These are phyloP conservation scores for Heliamphora exappendiculata DNA, from an alignment of 148 eudicot species.

Conservation along the genomic window DNA sequence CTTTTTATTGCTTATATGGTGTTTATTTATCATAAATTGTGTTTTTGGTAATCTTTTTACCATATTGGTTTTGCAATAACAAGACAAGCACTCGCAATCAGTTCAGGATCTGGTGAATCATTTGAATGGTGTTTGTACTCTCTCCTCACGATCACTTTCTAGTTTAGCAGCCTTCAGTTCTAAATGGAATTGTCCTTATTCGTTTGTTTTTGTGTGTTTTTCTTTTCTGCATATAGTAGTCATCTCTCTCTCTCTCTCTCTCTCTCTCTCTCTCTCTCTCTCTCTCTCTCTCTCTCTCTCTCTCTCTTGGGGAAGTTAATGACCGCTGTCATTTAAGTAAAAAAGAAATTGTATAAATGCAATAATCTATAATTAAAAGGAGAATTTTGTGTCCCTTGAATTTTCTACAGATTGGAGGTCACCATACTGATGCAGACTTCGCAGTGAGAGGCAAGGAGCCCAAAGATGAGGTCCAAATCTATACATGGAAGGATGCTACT, in stretches of 20 bases:
- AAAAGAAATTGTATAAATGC: neutral
- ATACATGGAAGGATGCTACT: slow-evolving; percentile 98
- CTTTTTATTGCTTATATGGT: no score
- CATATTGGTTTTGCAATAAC: no score
- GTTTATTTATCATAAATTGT: no score
- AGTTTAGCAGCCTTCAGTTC: neutral
- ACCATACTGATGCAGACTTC: slow-evolving; percentile 73
- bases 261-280: neutral
- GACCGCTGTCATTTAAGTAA: neutral
- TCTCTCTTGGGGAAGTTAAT: neutral
- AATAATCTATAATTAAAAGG: neutral
- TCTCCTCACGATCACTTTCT: neutral
- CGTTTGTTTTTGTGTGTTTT: neutral
- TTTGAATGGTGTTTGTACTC: no score
- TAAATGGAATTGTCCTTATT: neutral
- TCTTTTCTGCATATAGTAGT: neutral
- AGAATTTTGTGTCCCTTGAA: neutral
- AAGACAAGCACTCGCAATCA: no score
- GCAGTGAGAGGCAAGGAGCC: slow-evolving; percentile 91
- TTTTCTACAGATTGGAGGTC: slow-evolving; percentile 67
- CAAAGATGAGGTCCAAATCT: slow-evolving; percentile 96
- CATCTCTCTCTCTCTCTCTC: neutral
- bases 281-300: neutral
- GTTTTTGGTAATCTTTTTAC: no score
- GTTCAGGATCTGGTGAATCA: no score